These are phyloP conservation scores for Cladophialophora exuberans DNA, from an alignment of 2,329 filamentous ascomycete genomes.

Conservation along the genomic window DNA sequence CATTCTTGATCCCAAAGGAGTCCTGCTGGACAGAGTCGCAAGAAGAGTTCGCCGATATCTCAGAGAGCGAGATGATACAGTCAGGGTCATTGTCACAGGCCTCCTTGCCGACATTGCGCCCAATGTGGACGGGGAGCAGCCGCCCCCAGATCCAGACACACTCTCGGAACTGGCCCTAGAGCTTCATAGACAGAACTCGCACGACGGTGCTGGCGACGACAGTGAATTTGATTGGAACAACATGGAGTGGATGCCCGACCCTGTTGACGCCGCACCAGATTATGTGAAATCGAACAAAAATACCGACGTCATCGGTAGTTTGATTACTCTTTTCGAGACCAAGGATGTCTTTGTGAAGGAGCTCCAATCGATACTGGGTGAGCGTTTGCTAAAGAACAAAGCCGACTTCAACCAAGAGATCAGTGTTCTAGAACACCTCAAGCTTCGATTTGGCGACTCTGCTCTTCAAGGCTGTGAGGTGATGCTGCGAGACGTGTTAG, in stretches of 20 bases:
- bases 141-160: slow-evolving; percentile 39
- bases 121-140: slow-evolving; percentile 39
- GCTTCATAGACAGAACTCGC: slow-evolving; percentile 32
- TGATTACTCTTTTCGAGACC: slow-evolving; percentile 84
- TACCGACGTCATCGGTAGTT: slow-evolving; percentile 87
- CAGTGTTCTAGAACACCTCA: slow-evolving; percentile 82
- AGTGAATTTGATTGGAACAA: slow-evolving; percentile 87
- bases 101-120: slow-evolving; percentile 58
- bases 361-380: slow-evolving; percentile 85
- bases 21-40: slow-evolving; percentile 69
- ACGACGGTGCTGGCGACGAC: slow-evolving; percentile 49
- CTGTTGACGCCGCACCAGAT: slow-evolving; percentile 88
- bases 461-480: slow-evolving; percentile 92
- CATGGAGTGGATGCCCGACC: slow-evolving; percentile 90
- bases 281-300: slow-evolving; percentile 81
- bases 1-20: slow-evolving; percentile 65
- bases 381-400: slow-evolving; percentile 70
- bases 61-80: slow-evolving; percentile 66
- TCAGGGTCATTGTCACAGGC: slow-evolving; percentile 66
- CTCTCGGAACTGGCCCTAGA: slow-evolving; percentile 47
- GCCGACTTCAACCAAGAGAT: slow-evolving; percentile 76
- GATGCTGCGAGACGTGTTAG: slow-evolving; percentile 91
- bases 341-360: slow-evolving; percentile 94
- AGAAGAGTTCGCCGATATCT: slow-evolving; percentile 66
- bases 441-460: slow-evolving; percentile 82